Evolutionary conservation across 2,329 filamentous ascomycete genomes (phyloP).

Genomic region (Colletotrichum tropicicola): DNA sequence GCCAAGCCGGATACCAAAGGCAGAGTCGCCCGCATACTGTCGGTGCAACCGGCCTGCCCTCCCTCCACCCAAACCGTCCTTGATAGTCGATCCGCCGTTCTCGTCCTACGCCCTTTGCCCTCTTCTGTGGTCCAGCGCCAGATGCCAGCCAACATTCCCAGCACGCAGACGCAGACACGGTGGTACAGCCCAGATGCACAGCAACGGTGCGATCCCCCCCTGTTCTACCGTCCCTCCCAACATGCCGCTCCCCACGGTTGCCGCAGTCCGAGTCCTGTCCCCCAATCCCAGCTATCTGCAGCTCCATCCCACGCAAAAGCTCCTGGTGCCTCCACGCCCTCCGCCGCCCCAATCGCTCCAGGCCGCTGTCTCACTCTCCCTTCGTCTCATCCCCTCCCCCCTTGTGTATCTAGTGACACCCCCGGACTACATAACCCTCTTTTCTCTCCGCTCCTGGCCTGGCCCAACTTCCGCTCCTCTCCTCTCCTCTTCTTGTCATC

Average conservation of each 20-base stretch:
- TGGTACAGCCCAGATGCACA: background rate
- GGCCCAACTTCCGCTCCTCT: background rate
- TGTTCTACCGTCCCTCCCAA: constrained; percentile 2
- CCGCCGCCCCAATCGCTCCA: constrained; percentile 8
- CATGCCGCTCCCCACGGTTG: background rate
- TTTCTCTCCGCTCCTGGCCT: constrained; percentile 10
- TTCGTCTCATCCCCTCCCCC: constrained; percentile 6
- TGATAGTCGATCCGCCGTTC: background rate
- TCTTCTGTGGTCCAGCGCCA: background rate
- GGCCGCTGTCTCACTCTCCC: constrained; percentile 23
- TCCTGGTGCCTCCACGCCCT: constrained; percentile 14
- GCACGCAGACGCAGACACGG: background rate
- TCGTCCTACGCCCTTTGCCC: background rate
- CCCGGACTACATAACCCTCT: constrained; percentile 27
- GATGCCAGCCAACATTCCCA: background rate
- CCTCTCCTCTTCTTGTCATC: background rate
- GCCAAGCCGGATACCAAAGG: constrained; percentile 20
- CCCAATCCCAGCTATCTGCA: constrained; percentile 12
- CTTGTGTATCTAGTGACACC: constrained; percentile 7
- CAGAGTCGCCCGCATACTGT: constrained; percentile 18
- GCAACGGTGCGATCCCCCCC: background rate
- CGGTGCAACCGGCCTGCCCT: constrained; percentile 15
- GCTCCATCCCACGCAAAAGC: constrained; percentile 19
- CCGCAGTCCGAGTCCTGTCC: background rate
- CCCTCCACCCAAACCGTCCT: background rate